Evolutionary conservation across 176 grass and related monocot genomes (phyloP), one percentile per base, ranked within the genome.

Genomic region (Oryza coarctata): DNA sequence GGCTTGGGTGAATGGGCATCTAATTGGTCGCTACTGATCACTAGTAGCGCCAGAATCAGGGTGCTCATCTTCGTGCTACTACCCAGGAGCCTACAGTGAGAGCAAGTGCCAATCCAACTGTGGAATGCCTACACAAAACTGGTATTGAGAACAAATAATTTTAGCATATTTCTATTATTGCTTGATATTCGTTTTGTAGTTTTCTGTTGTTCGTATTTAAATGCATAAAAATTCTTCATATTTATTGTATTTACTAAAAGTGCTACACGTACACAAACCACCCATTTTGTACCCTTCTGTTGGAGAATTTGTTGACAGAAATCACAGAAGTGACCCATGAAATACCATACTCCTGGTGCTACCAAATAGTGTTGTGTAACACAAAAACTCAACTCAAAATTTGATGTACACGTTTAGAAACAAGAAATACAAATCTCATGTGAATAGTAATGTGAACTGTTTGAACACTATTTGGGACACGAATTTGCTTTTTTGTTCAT

Each of bases 1-100:
- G 86, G 95, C 82, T 76, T 98, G 95, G 95, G 88, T 98, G 52
- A 98, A 98, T 88, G 92, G 95, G 25, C 40, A 82, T 84, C 86
- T 83, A 40, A 93, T 94, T 86, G 95, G 95, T 63, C 88, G 95
- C 41, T 94, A 94, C 77, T 98, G 95, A 92, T 91, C 88, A 31
- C 32, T 91, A 66, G 68, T 98, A 45, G 84, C 95, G 1, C 90
- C 92, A 82, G 23, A 94, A 68, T 78, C 84, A 69, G 92, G 95
- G 28, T 98, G 95, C 68, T 30, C 88, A 39, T 77, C 77, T 47
- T 85, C 79, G 20, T 98, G 95, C 74, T 83, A 94, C 68, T 98
- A 98, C 20, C 78, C 78, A 62, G 95, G 95, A 87, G 72, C 88
- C 31, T 98, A 94, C 69, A 26, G 65, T 80, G 86, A 98, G 38